These are phyloP conservation scores for Claviceps digitariae DNA, from an alignment of 2,329 filamentous ascomycete genomes.

Conservation along the genomic window DNA sequence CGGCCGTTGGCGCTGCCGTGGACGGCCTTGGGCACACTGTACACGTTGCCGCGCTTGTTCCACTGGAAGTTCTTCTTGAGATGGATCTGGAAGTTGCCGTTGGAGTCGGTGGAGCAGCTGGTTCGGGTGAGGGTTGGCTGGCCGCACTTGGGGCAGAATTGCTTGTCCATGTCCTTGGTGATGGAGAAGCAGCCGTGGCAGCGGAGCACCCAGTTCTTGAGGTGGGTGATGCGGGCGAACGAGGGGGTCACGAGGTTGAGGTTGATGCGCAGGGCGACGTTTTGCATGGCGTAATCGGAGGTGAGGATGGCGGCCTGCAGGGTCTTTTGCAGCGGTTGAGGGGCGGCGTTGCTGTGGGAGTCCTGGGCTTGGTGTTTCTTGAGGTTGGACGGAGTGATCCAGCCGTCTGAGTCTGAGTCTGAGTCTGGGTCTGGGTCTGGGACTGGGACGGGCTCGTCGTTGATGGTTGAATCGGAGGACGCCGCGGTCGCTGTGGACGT, in stretches of 20 bases:
- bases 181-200: conserved; percentile 90
- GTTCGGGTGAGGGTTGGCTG: conserved; percentile 76
- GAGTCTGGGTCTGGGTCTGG: conserved; percentile 36
- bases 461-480: conserved; percentile 14
- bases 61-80: conserved; percentile 92
- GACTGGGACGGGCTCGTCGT: conserved; percentile 29
- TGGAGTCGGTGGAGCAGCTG: conserved; percentile 68
- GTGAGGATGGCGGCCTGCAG: conserved; percentile 88
- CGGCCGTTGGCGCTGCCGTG: conserved; percentile 72
- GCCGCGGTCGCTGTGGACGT: conserved; percentile 6
- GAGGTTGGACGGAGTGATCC: conserved; percentile 92
- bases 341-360: conserved; percentile 28
- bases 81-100: conserved; percentile 72
- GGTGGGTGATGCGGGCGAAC: conserved; percentile 65
- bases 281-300: conserved; percentile 95
- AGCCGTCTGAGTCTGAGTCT: conserved; percentile 47
- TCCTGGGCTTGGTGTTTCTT: conserved; percentile 69
- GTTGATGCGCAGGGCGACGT: conserved; percentile 89
- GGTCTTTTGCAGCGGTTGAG: conserved; percentile 41
- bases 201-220: conserved; percentile 80
- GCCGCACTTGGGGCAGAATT: conserved; percentile 88
- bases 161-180: conserved; percentile 70
- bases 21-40: conserved; percentile 81
- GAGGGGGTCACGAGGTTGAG: conserved; percentile 72
- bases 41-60: conserved; percentile 87